phyloP scores from a whole-genome alignment of 2,329 filamentous ascomycete species.

The Xylaria sp. region DNA sequence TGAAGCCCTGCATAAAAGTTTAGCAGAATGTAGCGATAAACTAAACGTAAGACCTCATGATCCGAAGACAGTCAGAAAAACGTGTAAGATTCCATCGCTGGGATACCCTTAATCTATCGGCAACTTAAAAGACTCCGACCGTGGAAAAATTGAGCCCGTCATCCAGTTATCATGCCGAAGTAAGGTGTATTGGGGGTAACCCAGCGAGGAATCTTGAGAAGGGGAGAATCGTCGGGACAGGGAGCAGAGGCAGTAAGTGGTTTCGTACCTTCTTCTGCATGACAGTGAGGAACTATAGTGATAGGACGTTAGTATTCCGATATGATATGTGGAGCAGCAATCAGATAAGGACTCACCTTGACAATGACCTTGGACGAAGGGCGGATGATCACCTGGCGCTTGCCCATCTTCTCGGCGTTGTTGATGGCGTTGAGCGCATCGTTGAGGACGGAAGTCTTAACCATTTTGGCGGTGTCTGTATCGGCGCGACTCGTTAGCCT shows the following conservation, averaged over 20 bases:
- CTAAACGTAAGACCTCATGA: constrained; percentile 87
- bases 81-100: constrained; percentile 90
- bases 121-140: constrained; percentile 99
- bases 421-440: constrained; percentile 99
- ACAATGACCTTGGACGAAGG: constrained; percentile 99
- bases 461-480: constrained; percentile 84
- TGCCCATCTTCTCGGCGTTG: constrained; percentile 99
- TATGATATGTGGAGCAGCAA: neutral
- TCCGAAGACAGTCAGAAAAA: constrained; percentile 62
- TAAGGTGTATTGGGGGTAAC: constrained; percentile 18
- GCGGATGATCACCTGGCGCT: constrained; percentile 98
- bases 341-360: constrained; percentile 45
- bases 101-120: constrained; percentile 77
- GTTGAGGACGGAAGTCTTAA: constrained; percentile 98
- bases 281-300: constrained; percentile 75
- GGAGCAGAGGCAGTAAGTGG: neutral
- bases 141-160: constrained; percentile 74
- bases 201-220: constrained; percentile 9
- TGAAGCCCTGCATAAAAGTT: constrained; percentile 44
- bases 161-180: constrained; percentile 99
- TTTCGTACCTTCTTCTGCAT: constrained; percentile 99
- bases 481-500: constrained; percentile 51
- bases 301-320: neutral
- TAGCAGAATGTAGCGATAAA: constrained; percentile 77
- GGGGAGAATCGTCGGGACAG: constrained; percentile 1